Percentiles rank a stretch among this genome's conserved stretches.
Evolutionary conservation across 2,329 filamentous ascomycete genomes (phyloP).

Genomic region (Scytalidium sp.): DNA sequence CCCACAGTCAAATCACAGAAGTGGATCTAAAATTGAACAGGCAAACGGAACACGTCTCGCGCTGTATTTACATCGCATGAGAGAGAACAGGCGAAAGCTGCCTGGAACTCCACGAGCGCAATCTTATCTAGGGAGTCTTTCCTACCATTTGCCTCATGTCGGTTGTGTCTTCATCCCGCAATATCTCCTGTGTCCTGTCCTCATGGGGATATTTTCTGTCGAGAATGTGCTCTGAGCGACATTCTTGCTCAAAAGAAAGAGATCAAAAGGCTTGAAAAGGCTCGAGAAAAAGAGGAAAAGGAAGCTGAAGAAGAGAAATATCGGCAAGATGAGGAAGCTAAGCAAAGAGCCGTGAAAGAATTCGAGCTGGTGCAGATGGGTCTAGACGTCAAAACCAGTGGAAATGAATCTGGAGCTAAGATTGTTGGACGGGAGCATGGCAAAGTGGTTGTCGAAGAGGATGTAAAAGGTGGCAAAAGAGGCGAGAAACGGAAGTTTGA

Average conservation of each 20-base stretch:
- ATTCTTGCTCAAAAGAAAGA: conserved; percentile 91
- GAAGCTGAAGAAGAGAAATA: conserved; percentile 60
- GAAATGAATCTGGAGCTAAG: conserved; percentile 22
- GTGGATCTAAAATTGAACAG: conserved; percentile 31
- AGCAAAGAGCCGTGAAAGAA: conserved; percentile 67
- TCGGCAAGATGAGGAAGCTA: conserved; percentile 66
- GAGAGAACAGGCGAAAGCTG: conserved; percentile 73
- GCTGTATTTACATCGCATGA: conserved; percentile 94
- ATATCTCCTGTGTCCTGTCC: conserved; percentile 80
- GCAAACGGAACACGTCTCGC: conserved; percentile 86
- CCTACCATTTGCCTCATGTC: conserved; percentile 84
- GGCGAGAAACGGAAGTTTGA: conserved; percentile 73
- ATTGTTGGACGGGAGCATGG: conserved; percentile 38
- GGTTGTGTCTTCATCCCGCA: conserved; percentile 79
- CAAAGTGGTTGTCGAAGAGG: conserved; percentile 39
- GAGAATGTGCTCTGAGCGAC: conserved; percentile 88
- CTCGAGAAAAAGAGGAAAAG: conserved; percentile 56
- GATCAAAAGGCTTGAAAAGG: conserved; percentile 75
- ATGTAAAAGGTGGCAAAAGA: conserved; percentile 28
- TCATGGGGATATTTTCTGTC: conserved; percentile 88
- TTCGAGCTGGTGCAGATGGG: conserved; percentile 86
- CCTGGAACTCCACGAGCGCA: conserved; percentile 81
- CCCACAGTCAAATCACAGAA: background rate
- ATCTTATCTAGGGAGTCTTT: conserved; percentile 88
- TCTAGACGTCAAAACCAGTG: conserved; percentile 35